Percentiles rank a stretch among this genome's conserved stretches.
Conservation (phyloP, 169 alveolate species). For the Cryptosporidium viatorum region DNA sequence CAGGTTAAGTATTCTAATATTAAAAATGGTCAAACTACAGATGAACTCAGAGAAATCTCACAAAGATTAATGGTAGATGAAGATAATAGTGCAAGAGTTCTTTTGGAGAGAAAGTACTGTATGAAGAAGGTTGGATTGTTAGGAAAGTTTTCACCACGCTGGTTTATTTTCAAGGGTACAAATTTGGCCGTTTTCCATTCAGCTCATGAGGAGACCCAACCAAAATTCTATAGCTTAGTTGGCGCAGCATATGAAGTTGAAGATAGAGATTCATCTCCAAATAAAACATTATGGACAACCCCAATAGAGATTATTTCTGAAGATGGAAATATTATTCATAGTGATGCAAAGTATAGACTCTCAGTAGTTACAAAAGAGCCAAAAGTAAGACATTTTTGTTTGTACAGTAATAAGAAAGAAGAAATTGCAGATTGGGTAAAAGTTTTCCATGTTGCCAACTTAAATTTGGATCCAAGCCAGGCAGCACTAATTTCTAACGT, state of each 20-base stretch:
- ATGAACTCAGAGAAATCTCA: constrained; percentile 59
- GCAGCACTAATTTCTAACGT: constrained; percentile 74
- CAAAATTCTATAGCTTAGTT: constrained; percentile 65
- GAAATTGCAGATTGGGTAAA: constrained; percentile 76
- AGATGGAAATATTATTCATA: constrained; percentile 47
- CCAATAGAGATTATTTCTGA: constrained; percentile 62
- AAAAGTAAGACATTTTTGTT: constrained; percentile 65
- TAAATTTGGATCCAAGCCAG: constrained; percentile 71
- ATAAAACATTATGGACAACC: constrained; percentile 59
- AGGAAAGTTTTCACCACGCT: constrained; percentile 64
- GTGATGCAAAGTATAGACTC: constrained; percentile 68
- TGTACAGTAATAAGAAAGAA: constrained; percentile 62
- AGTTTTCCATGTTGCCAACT: constrained; percentile 70
- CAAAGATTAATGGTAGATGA: constrained; percentile 73
- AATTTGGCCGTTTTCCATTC: constrained; percentile 63
- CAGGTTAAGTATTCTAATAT: constrained; percentile 51
- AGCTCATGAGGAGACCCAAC: constrained; percentile 65
- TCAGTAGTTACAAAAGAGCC: constrained; percentile 74
- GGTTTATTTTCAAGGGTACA: constrained; percentile 71
- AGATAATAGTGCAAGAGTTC: constrained; percentile 56
- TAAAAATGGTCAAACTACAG: constrained; percentile 69
- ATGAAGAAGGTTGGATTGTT: constrained; percentile 64
- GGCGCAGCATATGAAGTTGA: constrained; percentile 75
- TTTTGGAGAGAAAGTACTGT: constrained; percentile 49
- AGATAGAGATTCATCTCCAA: constrained; percentile 68